A percentile compares a stretch with the other conserved stretches of the same genome.
Evolutionary conservation across 2,329 filamentous ascomycete genomes (phyloP).

Genomic region (Fusarium torulosum): DNA sequence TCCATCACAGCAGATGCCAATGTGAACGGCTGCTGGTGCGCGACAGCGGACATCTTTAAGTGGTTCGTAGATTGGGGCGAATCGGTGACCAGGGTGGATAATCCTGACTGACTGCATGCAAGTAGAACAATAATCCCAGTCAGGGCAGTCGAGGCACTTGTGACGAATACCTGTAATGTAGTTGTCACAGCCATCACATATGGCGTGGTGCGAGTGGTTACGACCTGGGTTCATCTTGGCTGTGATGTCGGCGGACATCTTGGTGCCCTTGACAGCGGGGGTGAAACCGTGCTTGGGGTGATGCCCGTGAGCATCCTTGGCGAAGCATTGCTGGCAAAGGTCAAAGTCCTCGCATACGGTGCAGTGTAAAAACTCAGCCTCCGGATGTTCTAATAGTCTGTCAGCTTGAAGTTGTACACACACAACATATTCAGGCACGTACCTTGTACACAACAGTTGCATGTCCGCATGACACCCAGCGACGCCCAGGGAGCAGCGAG

Average conservation of each 20-base stretch:
- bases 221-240: constrained; percentile 82
- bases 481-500: constrained; percentile 37
- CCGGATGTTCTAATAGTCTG: constrained; percentile 70
- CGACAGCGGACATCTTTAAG: constrained; percentile 54
- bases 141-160: constrained; percentile 96
- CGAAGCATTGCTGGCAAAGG: constrained; percentile 86
- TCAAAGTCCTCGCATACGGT: constrained; percentile 89
- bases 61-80: constrained; percentile 86
- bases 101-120: constrained; percentile 77
- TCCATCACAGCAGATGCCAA: constrained; percentile 94
- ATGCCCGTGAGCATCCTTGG: constrained; percentile 83
- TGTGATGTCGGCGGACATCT: constrained; percentile 71
- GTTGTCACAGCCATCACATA: constrained; percentile 95
- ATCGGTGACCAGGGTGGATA: constrained; percentile 86
- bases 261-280: constrained; percentile 73
- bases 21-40: constrained; percentile 67
- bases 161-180: constrained; percentile 89
- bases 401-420: constrained; percentile 18
- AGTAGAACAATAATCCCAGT: constrained; percentile 92
- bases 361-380: constrained; percentile 88
- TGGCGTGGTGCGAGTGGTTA: constrained; percentile 83
- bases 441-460: constrained; percentile 72
- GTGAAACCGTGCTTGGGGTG: constrained; percentile 88
- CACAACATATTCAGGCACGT: constrained; percentile 9
- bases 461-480: constrained; percentile 68